Conservation (phyloP, 179 eudicot species). For the Patellifolia procumbens region DNA sequence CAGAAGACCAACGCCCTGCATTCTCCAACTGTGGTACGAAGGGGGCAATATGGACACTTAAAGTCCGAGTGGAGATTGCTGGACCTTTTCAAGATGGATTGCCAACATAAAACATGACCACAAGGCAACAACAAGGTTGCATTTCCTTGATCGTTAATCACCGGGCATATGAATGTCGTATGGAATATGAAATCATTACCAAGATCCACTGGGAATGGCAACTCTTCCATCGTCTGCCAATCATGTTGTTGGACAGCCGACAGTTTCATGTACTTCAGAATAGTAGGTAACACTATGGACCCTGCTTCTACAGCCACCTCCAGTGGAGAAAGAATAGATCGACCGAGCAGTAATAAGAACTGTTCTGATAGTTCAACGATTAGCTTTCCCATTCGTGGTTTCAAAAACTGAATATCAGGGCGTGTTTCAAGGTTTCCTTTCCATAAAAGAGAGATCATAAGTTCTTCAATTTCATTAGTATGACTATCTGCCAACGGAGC, state of each 20-base stretch:
- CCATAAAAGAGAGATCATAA: conserved; percentile 58
- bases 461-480: conserved; percentile 51
- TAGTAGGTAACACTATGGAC: conserved; percentile 55
- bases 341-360: conserved; percentile 53
- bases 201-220: conserved; percentile 66
- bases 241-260: conserved; percentile 53
- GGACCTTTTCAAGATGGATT: conserved; percentile 56
- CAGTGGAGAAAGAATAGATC: conserved; percentile 56
- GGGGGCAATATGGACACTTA: conserved; percentile 69
- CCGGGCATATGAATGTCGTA: conserved; percentile 67
- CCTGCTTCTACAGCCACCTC: conserved; percentile 56
- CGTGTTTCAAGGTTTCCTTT: conserved; percentile 53
- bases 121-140: conserved; percentile 73
- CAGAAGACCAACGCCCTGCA: conserved; percentile 55
- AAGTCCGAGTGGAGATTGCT: conserved; percentile 56
- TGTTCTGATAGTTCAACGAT: conserved; percentile 45
- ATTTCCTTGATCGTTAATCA: conserved; percentile 62
- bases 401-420: conserved; percentile 47
- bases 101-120: conserved; percentile 67
- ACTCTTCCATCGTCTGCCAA: conserved; percentile 70
- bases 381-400: conserved; percentile 45
- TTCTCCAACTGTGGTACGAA: conserved; percentile 50
- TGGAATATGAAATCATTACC: conserved; percentile 58
- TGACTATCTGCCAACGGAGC: conserved; percentile 45
- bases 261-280: conserved; percentile 59